These are phyloP conservation scores for Coix lacrymajobi DNA, from an alignment of 176 grass and related monocot species.

Conservation along the genomic window DNA sequence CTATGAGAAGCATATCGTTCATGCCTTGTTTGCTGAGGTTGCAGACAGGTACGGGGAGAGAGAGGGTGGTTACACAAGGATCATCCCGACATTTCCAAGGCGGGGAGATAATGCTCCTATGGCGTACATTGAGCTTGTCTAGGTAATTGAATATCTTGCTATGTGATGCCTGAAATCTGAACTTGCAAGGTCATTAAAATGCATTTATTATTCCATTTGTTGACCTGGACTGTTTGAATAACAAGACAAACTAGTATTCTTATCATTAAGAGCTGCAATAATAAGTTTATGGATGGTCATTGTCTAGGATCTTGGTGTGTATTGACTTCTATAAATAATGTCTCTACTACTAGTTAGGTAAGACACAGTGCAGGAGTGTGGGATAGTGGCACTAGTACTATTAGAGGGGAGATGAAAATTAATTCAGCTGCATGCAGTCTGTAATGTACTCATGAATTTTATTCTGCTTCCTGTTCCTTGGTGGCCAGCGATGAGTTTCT, in stretches of 20 bases:
- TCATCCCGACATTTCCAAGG: constrained; percentile 77
- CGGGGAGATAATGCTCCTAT: constrained; percentile 91
- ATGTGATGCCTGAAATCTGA: background rate
- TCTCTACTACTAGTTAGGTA: background rate
- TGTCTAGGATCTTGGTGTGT: background rate
- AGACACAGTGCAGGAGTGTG: background rate
- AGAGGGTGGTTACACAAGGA: constrained; percentile 83
- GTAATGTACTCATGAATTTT: background rate
- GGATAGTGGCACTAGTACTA: background rate
- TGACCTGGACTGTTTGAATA: background rate
- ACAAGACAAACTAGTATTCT: background rate
- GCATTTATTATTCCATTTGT: background rate
- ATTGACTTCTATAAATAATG: background rate
- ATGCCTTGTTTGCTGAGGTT: constrained; percentile 83
- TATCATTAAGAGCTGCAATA: background rate
- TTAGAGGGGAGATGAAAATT: background rate
- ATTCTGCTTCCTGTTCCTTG: background rate
- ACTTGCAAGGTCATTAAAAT: background rate
- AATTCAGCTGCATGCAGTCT: background rate
- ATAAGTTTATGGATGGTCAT: background rate
- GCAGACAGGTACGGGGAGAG: constrained; percentile 76
- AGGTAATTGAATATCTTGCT: constrained; percentile 32
- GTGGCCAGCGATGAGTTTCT: background rate
- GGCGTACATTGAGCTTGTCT: constrained; percentile 95
- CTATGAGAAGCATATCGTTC: constrained; percentile 90